These are phyloP conservation scores for Zelopaecilomyces penicillatus DNA, from an alignment of 2,329 filamentous ascomycete species.

Conservation along the genomic window DNA sequence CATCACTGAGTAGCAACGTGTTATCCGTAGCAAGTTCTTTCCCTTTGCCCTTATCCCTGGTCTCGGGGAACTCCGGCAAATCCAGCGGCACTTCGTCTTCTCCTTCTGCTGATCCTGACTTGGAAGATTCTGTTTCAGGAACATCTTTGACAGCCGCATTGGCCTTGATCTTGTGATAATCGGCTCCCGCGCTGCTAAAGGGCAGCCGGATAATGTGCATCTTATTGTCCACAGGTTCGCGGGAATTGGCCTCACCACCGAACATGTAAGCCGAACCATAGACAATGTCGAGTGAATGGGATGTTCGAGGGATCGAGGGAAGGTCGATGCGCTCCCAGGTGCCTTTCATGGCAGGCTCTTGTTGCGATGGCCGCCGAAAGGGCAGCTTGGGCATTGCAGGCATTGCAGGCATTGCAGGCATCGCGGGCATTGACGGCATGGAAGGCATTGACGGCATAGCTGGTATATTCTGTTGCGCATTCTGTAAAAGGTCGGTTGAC, in stretches of 20 bases:
- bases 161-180: conserved; percentile 51
- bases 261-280: conserved; percentile 56
- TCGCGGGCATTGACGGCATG: background rate
- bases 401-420: conserved; percentile 21
- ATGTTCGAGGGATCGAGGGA: conserved; percentile 58
- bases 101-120: conserved; percentile 16
- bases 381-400: conserved; percentile 5
- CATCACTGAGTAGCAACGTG: conserved; percentile 26
- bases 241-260: conserved; percentile 62
- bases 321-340: conserved; percentile 53
- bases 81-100: conserved; percentile 35
- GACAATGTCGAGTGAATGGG: conserved; percentile 59
- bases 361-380: conserved; percentile 7
- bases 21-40: conserved; percentile 26
- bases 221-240: conserved; percentile 62
- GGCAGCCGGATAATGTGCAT: conserved; percentile 59
- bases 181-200: conserved; percentile 46
- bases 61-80: conserved; percentile 16
- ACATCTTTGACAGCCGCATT: conserved; percentile 23
- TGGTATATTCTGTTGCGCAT: conserved; percentile 39
- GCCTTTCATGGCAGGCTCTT: conserved; percentile 35
- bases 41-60: conserved; percentile 27
- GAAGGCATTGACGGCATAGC: conserved; percentile 21
- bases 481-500: conserved; percentile 44
- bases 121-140: conserved; percentile 6